phyloP scores from a whole-genome alignment of 805 yeast genomes.

The Wickerhamomyces ciferrii region DNA sequence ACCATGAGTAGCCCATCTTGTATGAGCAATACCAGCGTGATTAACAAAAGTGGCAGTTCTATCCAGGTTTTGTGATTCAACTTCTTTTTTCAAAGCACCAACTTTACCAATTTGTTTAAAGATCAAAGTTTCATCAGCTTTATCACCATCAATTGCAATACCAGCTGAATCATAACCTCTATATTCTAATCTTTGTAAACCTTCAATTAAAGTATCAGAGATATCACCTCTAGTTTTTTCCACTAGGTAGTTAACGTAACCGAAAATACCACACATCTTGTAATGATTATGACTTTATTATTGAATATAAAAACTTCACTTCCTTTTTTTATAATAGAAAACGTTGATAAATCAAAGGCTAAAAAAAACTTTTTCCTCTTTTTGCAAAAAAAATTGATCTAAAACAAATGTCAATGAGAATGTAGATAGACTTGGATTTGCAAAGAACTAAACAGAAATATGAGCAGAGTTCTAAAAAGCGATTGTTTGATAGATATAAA shows the following conservation, averaged over 20 bases:
- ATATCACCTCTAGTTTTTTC: slow-evolving; percentile 92
- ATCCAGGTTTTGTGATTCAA: slow-evolving; percentile 45
- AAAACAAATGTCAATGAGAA: no score
- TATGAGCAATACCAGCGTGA: slow-evolving; percentile 97
- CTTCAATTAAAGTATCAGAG: slow-evolving; percentile 82
- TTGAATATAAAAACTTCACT: no score
- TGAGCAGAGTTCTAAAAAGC: no score
- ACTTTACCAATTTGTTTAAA: slow-evolving; percentile 93
- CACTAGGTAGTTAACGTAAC: slow-evolving; percentile 92
- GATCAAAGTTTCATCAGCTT: slow-evolving; percentile 61
- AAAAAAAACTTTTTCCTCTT: no score
- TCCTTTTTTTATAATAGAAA: no score
- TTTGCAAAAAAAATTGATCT: no score
- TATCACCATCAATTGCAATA: slow-evolving; percentile 89
- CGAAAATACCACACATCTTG: slow-evolving; percentile 86
- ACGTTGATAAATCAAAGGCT: no score
- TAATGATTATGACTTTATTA: background rate
- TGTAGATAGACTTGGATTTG: background rate
- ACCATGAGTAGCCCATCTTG: slow-evolving; percentile 99
- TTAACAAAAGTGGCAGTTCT: slow-evolving; percentile 63
- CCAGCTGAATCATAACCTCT: slow-evolving; percentile 99
- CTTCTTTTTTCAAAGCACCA: slow-evolving; percentile 65
- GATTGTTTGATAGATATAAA: no score
- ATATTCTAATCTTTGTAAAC: slow-evolving; percentile 84
- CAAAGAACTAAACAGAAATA: background rate